A percentile compares a stretch with the other conserved stretches of the same genome.
Conservation (phyloP, 2,329 filamentous ascomycete genomes). For the Fusarium scirpi region DNA sequence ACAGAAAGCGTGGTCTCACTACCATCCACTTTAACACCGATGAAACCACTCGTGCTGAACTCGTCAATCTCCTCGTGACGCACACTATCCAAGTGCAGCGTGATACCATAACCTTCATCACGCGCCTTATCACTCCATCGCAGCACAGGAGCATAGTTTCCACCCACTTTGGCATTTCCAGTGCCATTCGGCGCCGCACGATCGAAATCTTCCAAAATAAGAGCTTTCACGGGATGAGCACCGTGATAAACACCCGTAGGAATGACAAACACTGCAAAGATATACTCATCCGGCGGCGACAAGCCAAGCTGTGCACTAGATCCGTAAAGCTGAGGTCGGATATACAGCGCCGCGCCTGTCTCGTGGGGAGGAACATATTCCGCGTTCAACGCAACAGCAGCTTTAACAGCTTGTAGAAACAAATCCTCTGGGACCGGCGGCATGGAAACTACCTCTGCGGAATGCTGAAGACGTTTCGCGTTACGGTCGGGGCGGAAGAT, state of each 20-base stretch:
- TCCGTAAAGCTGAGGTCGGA: conserved; percentile 89
- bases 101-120: conserved; percentile 88
- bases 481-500: conserved; percentile 92
- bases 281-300: conserved; percentile 90
- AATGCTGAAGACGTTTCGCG: conserved; percentile 85
- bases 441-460: conserved; percentile 84
- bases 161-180: conserved; percentile 92
- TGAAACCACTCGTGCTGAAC: conserved; percentile 94
- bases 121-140: conserved; percentile 86
- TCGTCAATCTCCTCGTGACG: conserved; percentile 90
- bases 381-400: conserved; percentile 89
- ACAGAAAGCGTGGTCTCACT: conserved; percentile 79
- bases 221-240: conserved; percentile 83
- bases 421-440: conserved; percentile 81
- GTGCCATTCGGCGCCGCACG: conserved; percentile 92
- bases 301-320: conserved; percentile 88
- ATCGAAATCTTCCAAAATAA: conserved; percentile 94
- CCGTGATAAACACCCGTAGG: conserved; percentile 97
- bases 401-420: conserved; percentile 80
- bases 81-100: conserved; percentile 89
- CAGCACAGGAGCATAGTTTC: conserved; percentile 94
- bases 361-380: conserved; percentile 90
- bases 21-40: conserved; percentile 76
- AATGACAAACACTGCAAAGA: conserved; percentile 88
- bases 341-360: conserved; percentile 91